phyloP scores from a whole-genome alignment of 2,329 filamentous ascomycete genomes.

The Zelopaecilomyces penicillatus region DNA sequence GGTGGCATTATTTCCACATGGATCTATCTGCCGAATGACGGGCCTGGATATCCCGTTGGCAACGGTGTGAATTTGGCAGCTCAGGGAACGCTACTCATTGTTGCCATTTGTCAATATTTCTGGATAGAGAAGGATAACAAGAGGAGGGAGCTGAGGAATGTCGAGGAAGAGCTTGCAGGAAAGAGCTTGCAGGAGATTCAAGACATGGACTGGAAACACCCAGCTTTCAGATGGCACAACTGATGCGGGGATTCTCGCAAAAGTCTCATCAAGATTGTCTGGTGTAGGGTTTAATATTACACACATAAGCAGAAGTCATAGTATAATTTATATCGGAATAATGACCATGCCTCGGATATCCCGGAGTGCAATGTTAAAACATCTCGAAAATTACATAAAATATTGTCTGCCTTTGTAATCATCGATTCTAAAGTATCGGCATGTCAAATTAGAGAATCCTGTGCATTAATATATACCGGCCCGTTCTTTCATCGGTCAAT shows the following conservation, averaged over 20 bases:
- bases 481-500: no score
- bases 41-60: slow-evolving; percentile 55
- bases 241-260: not conserved
- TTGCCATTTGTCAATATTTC: not conserved
- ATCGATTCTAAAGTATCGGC: no score
- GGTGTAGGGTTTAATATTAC: no score
- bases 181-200: not conserved
- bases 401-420: no score
- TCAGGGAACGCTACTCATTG: not conserved
- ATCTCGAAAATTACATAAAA: no score
- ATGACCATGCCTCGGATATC: no score
- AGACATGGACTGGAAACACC: not conserved
- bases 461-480: no score
- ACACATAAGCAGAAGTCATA: no score
- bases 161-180: not conserved
- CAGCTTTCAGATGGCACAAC: not conserved
- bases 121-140: not conserved
- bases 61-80: slow-evolving; percentile 56
- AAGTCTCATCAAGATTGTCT: no score
- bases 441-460: no score
- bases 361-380: no score
- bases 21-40: slow-evolving; percentile 51
- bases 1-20: slow-evolving; percentile 48
- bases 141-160: not conserved
- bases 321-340: no score